A percentile compares a stretch with the other conserved stretches of the same genome.
These are phyloP conservation scores for Edaphochlamys debaryana DNA, from an alignment of 139 green algal genomes.

Conservation along the genomic window DNA sequence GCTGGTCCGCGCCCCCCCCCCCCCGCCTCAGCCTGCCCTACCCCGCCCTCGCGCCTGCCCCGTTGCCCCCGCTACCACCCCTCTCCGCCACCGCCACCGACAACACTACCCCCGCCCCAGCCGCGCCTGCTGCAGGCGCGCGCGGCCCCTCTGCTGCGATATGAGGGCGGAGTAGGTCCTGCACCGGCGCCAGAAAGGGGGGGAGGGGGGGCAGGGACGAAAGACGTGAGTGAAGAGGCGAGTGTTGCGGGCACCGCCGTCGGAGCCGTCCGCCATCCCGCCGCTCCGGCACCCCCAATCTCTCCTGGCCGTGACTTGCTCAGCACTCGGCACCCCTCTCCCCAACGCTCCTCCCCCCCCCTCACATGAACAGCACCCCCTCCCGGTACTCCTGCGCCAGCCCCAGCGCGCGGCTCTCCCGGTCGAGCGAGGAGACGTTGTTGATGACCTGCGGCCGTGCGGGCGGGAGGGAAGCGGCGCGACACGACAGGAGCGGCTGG, in stretches of 20 bases:
- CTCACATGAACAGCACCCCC: slow-evolving; percentile 87
- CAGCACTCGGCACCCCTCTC: neutral
- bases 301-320: neutral
- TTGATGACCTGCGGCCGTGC: slow-evolving; percentile 67
- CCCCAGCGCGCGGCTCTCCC: slow-evolving; percentile 67
- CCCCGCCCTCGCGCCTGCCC: too few species aligned
- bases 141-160: slow-evolving; percentile 32
- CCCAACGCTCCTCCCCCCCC: neutral
- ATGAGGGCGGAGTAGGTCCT: slow-evolving; percentile 88
- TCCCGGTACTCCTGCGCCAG: slow-evolving; percentile 80
- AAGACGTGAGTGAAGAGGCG: too few species aligned
- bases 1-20: too few species aligned
- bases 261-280: too few species aligned
- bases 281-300: neutral
- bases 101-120: neutral
- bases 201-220: too few species aligned
- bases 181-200: neutral
- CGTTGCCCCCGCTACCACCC: too few species aligned
- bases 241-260: too few species aligned
- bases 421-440: slow-evolving; percentile 71
- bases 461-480: too few species aligned
- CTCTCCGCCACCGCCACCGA: too few species aligned
- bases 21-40: too few species aligned
- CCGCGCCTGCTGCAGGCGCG: slow-evolving; percentile 67
- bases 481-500: too few species aligned